These are phyloP conservation scores for Cyclotella cryptica DNA, from an alignment of 108 stramenopile species.

Conservation along the genomic window DNA sequence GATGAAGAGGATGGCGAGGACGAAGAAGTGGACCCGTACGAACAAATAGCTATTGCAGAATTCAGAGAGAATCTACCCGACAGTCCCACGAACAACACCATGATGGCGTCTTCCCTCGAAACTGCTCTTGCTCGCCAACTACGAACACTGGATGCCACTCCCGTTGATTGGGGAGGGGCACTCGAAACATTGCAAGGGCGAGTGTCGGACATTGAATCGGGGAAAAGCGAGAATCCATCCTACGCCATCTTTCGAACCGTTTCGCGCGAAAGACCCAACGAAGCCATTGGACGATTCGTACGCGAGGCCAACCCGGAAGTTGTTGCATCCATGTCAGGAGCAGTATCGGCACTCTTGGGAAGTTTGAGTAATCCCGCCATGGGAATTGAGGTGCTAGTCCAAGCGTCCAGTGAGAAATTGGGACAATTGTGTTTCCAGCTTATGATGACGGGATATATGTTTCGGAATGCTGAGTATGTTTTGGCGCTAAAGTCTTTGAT, in stretches of 20 bases:
- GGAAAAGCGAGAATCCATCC: slow-evolving; percentile 67
- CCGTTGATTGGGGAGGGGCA: slow-evolving; percentile 84
- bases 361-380: slow-evolving; percentile 73
- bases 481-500: slow-evolving; percentile 84
- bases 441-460: slow-evolving; percentile 93
- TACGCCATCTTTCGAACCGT: slow-evolving; percentile 79
- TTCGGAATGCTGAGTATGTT: slow-evolving; percentile 93
- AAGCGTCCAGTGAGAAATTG: slow-evolving; percentile 81
- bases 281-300: slow-evolving; percentile 77
- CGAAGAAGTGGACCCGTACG: slow-evolving; percentile 66
- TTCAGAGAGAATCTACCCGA: slow-evolving; percentile 37
- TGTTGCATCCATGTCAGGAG: slow-evolving; percentile 84
- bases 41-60: slow-evolving; percentile 59
- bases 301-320: slow-evolving; percentile 77
- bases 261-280: slow-evolving; percentile 71
- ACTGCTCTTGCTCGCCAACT: slow-evolving; percentile 31
- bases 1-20: slow-evolving; percentile 66
- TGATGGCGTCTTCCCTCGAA: slow-evolving; percentile 17
- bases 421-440: slow-evolving; percentile 84
- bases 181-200: slow-evolving; percentile 67
- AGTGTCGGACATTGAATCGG: slow-evolving; percentile 72
- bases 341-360: slow-evolving; percentile 77
- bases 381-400: slow-evolving; percentile 73
- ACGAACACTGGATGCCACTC: slow-evolving; percentile 31
- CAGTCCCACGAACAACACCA: background rate